These are phyloP conservation scores for Aurifilum marmelostoma DNA, from an alignment of 2,329 filamentous ascomycete genomes.

Conservation along the genomic window DNA sequence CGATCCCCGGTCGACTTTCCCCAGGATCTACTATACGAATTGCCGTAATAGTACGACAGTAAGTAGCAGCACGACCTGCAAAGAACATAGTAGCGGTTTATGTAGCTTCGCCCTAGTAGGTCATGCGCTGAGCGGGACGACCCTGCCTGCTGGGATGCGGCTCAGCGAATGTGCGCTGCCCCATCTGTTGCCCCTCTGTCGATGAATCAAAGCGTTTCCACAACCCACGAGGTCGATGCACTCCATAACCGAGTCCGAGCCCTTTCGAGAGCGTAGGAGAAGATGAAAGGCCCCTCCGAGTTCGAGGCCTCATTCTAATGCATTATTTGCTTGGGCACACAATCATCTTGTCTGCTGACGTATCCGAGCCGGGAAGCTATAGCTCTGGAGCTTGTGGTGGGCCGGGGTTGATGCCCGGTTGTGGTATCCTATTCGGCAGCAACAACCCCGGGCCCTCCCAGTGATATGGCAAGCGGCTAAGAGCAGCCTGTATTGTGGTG, in stretches of 20 bases:
- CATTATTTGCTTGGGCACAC: not conserved
- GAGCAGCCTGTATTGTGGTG: not conserved
- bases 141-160: not conserved
- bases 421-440: slow-evolving; percentile 8
- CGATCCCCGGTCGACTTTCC: slow-evolving; percentile 9
- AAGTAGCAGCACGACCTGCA: not conserved
- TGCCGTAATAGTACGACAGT: not conserved
- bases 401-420: slow-evolving; percentile 13
- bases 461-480: not conserved
- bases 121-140: not conserved
- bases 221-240: not conserved
- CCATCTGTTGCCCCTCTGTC: not conserved
- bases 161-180: not conserved
- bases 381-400: slow-evolving; percentile 4
- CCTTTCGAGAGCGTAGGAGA: not conserved
- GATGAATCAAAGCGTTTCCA: not conserved
- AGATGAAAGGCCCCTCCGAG: not conserved
- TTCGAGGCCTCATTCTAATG: not conserved
- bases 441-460: not conserved
- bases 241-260: not conserved
- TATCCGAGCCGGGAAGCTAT: not conserved
- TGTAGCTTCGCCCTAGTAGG: not conserved
- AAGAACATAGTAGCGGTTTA: not conserved
- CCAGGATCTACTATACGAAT: not conserved
- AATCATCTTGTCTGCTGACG: not conserved